Evolutionary conservation across 495 filamentous ascomycete genomes (phyloP).

Genomic region (Aspergillus diversus): DNA sequence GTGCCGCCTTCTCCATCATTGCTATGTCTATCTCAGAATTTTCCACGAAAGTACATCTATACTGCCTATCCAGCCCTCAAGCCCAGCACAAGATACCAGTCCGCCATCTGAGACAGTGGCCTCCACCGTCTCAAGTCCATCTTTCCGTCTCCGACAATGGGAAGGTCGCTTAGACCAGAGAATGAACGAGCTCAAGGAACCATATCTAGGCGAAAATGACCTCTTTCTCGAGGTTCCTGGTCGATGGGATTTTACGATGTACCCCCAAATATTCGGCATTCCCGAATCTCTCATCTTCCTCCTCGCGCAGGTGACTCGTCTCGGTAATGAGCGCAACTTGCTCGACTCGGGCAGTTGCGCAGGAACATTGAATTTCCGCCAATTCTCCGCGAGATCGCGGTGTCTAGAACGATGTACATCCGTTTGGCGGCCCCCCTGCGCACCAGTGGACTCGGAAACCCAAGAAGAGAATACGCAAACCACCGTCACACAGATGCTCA

Average conservation of each 20-base stretch:
- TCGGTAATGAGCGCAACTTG: slow-evolving; percentile 33
- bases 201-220: slow-evolving; percentile 32
- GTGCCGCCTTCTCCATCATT: slow-evolving; percentile 35
- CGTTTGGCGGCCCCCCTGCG: slow-evolving; percentile 12
- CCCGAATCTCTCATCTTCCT: slow-evolving; percentile 31
- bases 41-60: slow-evolving; percentile 33
- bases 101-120: slow-evolving; percentile 1
- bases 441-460: background rate
- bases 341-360: slow-evolving; percentile 11
- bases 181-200: slow-evolving; percentile 29
- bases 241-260: slow-evolving; percentile 30
- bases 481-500: slow-evolving; percentile 25
- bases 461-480: slow-evolving; percentile 15
- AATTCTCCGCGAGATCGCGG: slow-evolving; percentile 29
- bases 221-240: slow-evolving; percentile 34
- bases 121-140: slow-evolving; percentile 15
- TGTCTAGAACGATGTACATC: slow-evolving; percentile 26
- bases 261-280: slow-evolving; percentile 34
- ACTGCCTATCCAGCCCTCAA: background rate
- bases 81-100: slow-evolving; percentile 1
- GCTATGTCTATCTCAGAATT: slow-evolving; percentile 34
- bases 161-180: slow-evolving; percentile 21
- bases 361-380: slow-evolving; percentile 22
- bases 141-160: slow-evolving; percentile 29
- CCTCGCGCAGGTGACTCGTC: slow-evolving; percentile 30